Percentiles rank a stretch among this genome's conserved stretches.
Conservation (phyloP, 2,329 filamentous ascomycete species). For the Aspergillus melleus region DNA sequence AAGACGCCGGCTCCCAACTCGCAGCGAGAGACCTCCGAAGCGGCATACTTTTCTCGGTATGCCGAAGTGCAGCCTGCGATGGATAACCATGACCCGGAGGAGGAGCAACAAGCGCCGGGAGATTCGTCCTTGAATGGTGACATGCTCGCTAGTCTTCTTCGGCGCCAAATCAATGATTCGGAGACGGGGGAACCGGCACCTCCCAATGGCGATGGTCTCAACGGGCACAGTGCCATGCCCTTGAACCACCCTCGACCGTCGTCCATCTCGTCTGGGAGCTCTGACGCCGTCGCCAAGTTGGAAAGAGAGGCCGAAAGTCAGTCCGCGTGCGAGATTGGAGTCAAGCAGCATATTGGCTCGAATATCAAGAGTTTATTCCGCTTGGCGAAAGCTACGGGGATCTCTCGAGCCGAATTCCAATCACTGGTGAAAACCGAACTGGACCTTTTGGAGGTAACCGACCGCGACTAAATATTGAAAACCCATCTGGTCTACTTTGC, state of each 20-base stretch:
- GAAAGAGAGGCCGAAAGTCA: conserved; percentile 54
- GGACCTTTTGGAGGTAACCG: conserved; percentile 57
- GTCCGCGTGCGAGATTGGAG: conserved; percentile 58
- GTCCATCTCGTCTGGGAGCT: conserved; percentile 44
- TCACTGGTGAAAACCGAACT: conserved; percentile 60
- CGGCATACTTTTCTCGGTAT: conserved; percentile 63
- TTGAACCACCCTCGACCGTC: conserved; percentile 47
- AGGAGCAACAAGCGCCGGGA: conserved; percentile 49
- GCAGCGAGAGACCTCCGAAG: conserved; percentile 48
- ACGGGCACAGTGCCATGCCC: conserved; percentile 25
- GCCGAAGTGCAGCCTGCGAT: conserved; percentile 64
- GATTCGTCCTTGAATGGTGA: conserved; percentile 58
- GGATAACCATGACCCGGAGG: conserved; percentile 62
- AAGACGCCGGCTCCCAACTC: conserved; percentile 36
- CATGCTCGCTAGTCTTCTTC: conserved; percentile 43
- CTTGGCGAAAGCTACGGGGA: conserved; percentile 58
- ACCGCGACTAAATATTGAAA: conserved; percentile 36
- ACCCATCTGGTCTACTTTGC: background rate
- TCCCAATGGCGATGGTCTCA: conserved; percentile 20
- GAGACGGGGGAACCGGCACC: conserved; percentile 21
- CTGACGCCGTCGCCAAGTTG: conserved; percentile 53
- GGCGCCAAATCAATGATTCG: conserved; percentile 37
- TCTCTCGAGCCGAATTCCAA: conserved; percentile 60
- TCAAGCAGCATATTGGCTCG: conserved; percentile 64
- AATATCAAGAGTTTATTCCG: conserved; percentile 65